Percentiles rank a stretch among this genome's conserved stretches.
These are phyloP conservation scores for Conoideocrella luteorostrata DNA, from an alignment of 2,329 filamentous ascomycete genomes.

Conservation along the genomic window DNA sequence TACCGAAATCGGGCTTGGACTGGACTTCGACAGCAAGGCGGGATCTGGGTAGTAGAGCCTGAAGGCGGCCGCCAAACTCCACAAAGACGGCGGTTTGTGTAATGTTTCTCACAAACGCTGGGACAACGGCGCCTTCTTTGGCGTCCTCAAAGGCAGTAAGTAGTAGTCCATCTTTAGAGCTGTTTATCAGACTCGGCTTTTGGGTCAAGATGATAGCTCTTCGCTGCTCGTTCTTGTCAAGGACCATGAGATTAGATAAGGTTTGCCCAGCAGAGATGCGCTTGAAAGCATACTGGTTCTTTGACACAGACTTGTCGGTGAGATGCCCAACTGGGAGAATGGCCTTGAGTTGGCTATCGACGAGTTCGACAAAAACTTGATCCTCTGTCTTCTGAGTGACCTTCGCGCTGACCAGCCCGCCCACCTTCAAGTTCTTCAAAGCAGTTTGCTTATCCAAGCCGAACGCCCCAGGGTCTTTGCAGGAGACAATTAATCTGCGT, in stretches of 20 bases:
- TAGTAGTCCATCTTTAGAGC: constrained; percentile 64
- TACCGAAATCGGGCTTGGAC: constrained; percentile 66
- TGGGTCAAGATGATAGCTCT: constrained; percentile 70
- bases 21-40: constrained; percentile 67
- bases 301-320: constrained; percentile 75
- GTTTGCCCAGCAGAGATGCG: constrained; percentile 80
- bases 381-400: constrained; percentile 77
- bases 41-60: constrained; percentile 72
- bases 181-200: constrained; percentile 76
- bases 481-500: constrained; percentile 76
- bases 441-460: constrained; percentile 69
- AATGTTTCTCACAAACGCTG: constrained; percentile 81
- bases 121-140: constrained; percentile 59
- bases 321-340: constrained; percentile 72
- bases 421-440: constrained; percentile 66
- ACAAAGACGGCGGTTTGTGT: constrained; percentile 77
- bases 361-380: constrained; percentile 70
- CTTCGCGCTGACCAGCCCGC: constrained; percentile 68
- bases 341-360: constrained; percentile 68
- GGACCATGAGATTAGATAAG: constrained; percentile 71
- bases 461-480: constrained; percentile 79
- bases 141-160: constrained; percentile 67
- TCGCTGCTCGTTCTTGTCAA: constrained; percentile 78
- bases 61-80: constrained; percentile 74
- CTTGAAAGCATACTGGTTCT: constrained; percentile 69